Evolutionary conservation across 2,329 filamentous ascomycete species (phyloP), one percentile per base, ranked within the genome.

Genomic region (Aureobasidium sp.): DNA sequence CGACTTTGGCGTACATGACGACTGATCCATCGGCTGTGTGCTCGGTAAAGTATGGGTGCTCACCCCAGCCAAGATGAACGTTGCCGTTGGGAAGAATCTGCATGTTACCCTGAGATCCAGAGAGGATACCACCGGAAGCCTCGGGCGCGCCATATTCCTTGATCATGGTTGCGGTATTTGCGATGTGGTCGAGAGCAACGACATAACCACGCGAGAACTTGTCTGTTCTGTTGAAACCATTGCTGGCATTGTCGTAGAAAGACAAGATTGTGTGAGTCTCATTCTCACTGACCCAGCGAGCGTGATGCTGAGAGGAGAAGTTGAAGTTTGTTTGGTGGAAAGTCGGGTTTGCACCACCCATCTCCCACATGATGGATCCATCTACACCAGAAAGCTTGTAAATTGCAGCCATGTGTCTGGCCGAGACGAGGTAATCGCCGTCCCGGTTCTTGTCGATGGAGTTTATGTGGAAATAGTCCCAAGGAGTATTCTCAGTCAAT

Each of bases 61-160:
- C 71, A 5, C 83, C 82, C 82, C 82, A 86, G 64, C 81, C 81
- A 37, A 85, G 78, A 45, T 85, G 71, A 7, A 78, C 77, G 62
- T 83, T 80, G 37, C 79, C 79, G 58, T 79, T 78, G 0, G 79
- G 76, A 0, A 86, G 75, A 6, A 82, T 67, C 65, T 86, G 83
- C 35, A 81, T 78, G 63, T 76, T 80, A 1, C 79, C 79, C 63
- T 82, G 80, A 0, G 81, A 82, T 49, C 76, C 79, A 31, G 80
- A 77, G 0, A 77, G 71, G 8, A 84, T 71, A 5, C 73, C 73
- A n/a, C 69, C 70, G 19, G 73, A 70, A 6, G 66, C 56, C 60
- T 82, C 78, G 0, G 80, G 80, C 0, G 80, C 78, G 54, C 76
- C 73, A 68, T 78, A 81, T 27, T 77, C 74, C 56, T 75, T 74